Conservation (phyloP, 2,329 filamentous ascomycete genomes). For the Botrytis porri region DNA sequence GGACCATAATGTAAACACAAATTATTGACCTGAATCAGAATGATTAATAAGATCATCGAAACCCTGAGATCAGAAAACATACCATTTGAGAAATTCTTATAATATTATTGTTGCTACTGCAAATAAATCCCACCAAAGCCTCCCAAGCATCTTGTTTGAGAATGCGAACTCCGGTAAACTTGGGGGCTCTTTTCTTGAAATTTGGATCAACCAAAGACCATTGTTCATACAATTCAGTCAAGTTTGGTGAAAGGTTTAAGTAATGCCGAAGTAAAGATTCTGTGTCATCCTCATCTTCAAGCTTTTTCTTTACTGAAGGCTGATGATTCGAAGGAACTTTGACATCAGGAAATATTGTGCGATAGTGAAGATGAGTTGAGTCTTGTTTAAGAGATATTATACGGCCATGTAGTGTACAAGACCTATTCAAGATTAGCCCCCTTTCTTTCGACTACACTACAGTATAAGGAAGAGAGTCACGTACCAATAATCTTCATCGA, state of each 20-base stretch:
- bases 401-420: conserved; percentile 80
- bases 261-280: conserved; percentile 75
- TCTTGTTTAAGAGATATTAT: conserved; percentile 86
- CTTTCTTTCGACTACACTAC: conserved; percentile 12
- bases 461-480: conserved; percentile 12
- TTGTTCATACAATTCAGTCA: conserved; percentile 73
- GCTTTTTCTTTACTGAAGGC: conserved; percentile 40
- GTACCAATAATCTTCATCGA: conserved; percentile 81
- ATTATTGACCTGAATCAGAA: conserved; percentile 64
- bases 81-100: conserved; percentile 93
- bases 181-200: conserved; percentile 81
- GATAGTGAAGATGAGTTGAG: conserved; percentile 73
- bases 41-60: not conserved
- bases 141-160: conserved; percentile 96
- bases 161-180: conserved; percentile 88
- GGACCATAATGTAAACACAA: conserved; percentile 83
- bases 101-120: conserved; percentile 99
- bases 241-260: conserved; percentile 78
- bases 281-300: conserved; percentile 61
- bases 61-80: conserved; percentile 20
- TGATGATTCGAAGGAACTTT: conserved; percentile 39
- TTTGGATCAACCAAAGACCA: conserved; percentile 86
- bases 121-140: conserved; percentile 89
- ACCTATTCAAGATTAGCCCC: conserved; percentile 47
- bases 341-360: conserved; percentile 57